These are phyloP conservation scores for Drechslera avenae DNA, from an alignment of 2,329 filamentous ascomycete species.

Conservation along the genomic window DNA sequence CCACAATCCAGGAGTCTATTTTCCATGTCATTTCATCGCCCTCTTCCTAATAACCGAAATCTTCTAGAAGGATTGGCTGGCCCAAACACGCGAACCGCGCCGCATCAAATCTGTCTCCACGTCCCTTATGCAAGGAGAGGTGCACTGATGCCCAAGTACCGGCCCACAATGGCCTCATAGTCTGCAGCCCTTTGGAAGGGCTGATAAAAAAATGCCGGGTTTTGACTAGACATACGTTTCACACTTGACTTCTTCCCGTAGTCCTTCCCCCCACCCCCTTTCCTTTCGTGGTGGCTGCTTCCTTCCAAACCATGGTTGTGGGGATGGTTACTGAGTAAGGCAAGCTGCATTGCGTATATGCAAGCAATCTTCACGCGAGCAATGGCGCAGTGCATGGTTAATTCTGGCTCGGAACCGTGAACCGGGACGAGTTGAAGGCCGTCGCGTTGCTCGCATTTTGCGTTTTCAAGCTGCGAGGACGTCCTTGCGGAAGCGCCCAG, in stretches of 20 bases:
- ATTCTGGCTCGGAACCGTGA: background rate
- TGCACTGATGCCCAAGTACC: background rate
- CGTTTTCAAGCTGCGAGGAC: background rate
- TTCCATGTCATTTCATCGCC: background rate
- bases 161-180: background rate
- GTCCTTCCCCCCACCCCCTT: background rate
- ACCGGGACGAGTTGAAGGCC: background rate
- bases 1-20: background rate
- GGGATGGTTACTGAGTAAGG: background rate
- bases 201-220: background rate
- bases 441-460: background rate
- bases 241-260: background rate
- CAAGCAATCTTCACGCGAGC: background rate
- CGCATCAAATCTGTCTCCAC: background rate
- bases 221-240: background rate
- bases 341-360: background rate
- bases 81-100: conserved; percentile 4
- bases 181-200: background rate
- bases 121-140: conserved; percentile 4
- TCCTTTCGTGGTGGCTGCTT: background rate
- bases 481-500: background rate
- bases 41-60: background rate
- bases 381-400: background rate
- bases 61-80: background rate
- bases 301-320: background rate